phyloP scores from a whole-genome alignment of 108 stramenopile species.

The Skeletonema costatum region DNA sequence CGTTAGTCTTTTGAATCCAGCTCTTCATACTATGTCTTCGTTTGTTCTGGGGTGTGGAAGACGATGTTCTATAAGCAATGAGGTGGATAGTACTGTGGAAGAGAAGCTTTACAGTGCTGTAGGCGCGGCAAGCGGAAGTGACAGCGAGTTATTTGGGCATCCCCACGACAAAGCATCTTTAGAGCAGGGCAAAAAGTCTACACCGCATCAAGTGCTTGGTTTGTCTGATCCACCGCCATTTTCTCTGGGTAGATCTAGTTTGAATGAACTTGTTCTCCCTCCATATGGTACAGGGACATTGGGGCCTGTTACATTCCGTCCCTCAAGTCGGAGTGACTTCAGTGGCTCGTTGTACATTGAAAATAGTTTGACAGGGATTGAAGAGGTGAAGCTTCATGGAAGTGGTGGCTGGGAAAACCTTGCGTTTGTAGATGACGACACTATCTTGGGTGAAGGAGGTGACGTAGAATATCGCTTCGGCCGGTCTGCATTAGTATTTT shows the following conservation, averaged over 20 bases:
- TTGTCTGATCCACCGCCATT: conserved; percentile 61
- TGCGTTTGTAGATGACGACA: conserved; percentile 60
- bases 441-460: conserved; percentile 42
- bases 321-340: conserved; percentile 66
- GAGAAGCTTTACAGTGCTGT: conserved; percentile 57
- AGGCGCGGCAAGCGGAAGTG: conserved; percentile 71
- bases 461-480: conserved; percentile 78
- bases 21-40: conserved; percentile 61
- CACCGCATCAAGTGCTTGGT: conserved; percentile 22
- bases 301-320: conserved; percentile 82
- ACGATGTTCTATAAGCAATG: conserved; percentile 64
- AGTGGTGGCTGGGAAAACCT: conserved; percentile 64
- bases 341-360: conserved; percentile 66
- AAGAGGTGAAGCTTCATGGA: conserved; percentile 66
- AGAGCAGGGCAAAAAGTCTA: conserved; percentile 24
- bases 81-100: conserved; percentile 35
- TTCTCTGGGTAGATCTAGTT: conserved; percentile 56
- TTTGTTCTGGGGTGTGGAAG: conserved; percentile 73
- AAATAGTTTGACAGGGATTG: conserved; percentile 84
- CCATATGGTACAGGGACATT: conserved; percentile 71
- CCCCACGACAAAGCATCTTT: conserved; percentile 2
- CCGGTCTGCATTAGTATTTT: conserved; percentile 65
- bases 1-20: conserved; percentile 67
- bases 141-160: conserved; percentile 52
- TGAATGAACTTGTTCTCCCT: conserved; percentile 74